These are phyloP conservation scores for Pichia sp. DNA, from an alignment of 1,139 yeast genomes.

Conservation along the genomic window DNA sequence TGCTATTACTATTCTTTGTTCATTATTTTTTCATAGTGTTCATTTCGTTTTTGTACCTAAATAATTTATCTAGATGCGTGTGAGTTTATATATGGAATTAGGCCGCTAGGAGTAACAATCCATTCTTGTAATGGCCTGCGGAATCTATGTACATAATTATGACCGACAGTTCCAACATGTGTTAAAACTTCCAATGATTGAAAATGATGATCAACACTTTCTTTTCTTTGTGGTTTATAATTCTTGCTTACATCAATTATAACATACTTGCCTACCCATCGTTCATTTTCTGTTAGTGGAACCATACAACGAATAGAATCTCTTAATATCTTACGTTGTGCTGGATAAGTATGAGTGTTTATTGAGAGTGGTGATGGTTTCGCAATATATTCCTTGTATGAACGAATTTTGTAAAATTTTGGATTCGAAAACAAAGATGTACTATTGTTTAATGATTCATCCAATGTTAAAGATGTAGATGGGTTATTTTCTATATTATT, in stretches of 20 bases:
- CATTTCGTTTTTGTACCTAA: no score
- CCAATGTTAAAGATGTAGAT: no score
- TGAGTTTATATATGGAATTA: conserved; percentile 22
- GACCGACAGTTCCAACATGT: conserved; percentile 9
- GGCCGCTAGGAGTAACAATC: conserved; percentile 30
- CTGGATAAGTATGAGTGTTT: conserved; percentile 15
- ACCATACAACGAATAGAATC: conserved; percentile 31
- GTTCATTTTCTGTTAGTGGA: conserved; percentile 27
- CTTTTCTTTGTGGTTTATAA: conserved; percentile 14
- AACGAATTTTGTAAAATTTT: conserved; percentile 3
- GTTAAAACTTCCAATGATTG: conserved; percentile 11
- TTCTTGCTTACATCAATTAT: conserved; percentile 21
- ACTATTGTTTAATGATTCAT: no score
- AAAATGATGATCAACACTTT: conserved; percentile 7
- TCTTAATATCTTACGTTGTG: conserved; percentile 24
- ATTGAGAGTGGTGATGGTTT: conserved; percentile 4
- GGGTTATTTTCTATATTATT: no score
- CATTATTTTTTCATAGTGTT: no score
- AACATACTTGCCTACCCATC: conserved; percentile 29
- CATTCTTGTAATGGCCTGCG: conserved; percentile 29
- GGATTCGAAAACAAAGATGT: no score
- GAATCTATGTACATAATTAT: conserved; percentile 13
- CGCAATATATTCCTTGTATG: conserved; percentile 16
- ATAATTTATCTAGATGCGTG: neutral
- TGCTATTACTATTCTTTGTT: no score